Evolutionary conservation across 169 alveolate species (phyloP).

Genomic region (Plasmodium gonderi): DNA sequence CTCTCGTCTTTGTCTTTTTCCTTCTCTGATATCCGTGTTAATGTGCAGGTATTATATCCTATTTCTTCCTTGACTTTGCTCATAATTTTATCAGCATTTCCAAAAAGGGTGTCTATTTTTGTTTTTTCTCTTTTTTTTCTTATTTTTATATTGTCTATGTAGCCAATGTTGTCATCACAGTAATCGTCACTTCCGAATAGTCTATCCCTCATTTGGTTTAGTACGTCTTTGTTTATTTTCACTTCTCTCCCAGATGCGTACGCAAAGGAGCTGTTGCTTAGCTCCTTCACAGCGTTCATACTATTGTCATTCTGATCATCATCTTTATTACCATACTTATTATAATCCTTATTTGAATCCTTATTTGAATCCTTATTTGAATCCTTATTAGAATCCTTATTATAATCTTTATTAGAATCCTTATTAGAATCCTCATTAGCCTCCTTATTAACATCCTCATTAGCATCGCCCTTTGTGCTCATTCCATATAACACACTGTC

Average conservation of each 20-base stretch:
- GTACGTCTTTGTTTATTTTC: conserved; percentile 18
- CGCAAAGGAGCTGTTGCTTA: neutral
- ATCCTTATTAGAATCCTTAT: no score
- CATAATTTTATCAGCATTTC: neutral
- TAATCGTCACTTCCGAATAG: conserved; percentile 16
- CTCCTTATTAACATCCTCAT: neutral
- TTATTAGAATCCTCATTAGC: neutral
- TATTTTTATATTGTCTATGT: neutral
- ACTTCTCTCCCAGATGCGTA: conserved; percentile 63
- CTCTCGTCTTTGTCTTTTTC: neutral
- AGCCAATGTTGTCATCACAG: neutral
- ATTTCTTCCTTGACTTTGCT: neutral
- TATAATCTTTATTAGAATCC: no score
- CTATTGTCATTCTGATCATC: neutral
- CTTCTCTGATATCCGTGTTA: neutral
- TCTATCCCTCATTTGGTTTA: conserved; percentile 10
- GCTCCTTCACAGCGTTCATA: neutral
- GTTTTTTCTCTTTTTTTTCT: neutral
- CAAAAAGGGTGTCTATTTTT: neutral
- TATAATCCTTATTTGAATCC: no score
- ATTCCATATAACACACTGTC: neutral
- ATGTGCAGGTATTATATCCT: neutral
- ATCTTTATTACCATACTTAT: no score
- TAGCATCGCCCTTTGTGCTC: neutral
- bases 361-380: no score